A percentile compares a stretch with the other conserved stretches of the same genome.
Conservation (phyloP, 2,329 filamentous ascomycete species). For the Pyrenophora teres region DNA sequence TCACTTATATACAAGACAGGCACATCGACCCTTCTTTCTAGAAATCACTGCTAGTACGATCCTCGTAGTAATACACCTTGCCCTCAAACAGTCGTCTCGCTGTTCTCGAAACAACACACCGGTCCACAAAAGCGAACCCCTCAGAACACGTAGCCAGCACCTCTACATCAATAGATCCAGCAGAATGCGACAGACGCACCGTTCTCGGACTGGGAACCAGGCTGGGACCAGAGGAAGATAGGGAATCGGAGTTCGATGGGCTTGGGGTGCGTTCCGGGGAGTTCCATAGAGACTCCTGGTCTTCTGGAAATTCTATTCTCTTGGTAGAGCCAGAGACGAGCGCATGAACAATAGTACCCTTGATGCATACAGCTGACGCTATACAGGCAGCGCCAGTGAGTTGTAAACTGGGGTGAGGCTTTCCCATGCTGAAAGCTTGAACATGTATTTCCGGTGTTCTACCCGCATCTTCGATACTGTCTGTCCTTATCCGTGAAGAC, state of each 20-base stretch:
- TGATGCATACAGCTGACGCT: constrained; percentile 34
- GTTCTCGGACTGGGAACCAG: constrained; percentile 7
- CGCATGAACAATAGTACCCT: constrained; percentile 33
- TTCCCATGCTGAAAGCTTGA: constrained; percentile 40
- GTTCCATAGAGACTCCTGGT: constrained; percentile 3
- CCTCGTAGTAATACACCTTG: constrained; percentile 29
- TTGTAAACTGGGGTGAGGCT: constrained; percentile 40
- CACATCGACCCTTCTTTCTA: no score
- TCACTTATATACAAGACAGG: no score
- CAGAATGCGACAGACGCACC: constrained; percentile 27
- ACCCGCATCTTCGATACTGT: background rate
- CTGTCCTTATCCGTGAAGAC: no score
- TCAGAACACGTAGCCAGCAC: constrained; percentile 22
- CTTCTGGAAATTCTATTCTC: background rate
- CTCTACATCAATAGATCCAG: constrained; percentile 35
- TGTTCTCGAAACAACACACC: constrained; percentile 40
- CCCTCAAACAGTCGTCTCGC: constrained; percentile 42
- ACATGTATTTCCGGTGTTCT: constrained; percentile 24
- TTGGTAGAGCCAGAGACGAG: background rate
- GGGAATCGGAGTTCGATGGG: constrained; percentile 19
- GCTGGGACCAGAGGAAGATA: constrained; percentile 6
- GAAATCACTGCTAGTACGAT: no score
- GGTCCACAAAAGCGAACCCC: constrained; percentile 25
- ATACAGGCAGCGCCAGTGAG: constrained; percentile 43
- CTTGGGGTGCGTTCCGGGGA: constrained; percentile 9